These are phyloP conservation scores for Sugiyamaella floridensis DNA, from an alignment of 805 yeast genomes.

Conservation along the genomic window DNA sequence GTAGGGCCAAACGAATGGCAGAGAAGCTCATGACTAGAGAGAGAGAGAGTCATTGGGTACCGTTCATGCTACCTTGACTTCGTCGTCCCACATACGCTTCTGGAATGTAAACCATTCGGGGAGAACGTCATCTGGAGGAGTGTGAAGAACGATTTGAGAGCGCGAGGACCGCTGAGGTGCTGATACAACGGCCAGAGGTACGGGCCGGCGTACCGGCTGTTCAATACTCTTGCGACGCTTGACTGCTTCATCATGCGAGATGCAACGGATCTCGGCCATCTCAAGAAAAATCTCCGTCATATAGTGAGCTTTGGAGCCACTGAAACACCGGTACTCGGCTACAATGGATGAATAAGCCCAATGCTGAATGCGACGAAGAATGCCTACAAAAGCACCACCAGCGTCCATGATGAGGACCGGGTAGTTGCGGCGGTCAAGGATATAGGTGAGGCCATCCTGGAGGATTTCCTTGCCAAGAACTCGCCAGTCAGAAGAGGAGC, in stretches of 20 bases:
- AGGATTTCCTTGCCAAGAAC: constrained; percentile 60
- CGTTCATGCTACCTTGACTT: neutral
- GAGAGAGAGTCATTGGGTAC: no score
- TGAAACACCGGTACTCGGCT: constrained; percentile 74
- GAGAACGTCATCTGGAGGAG: constrained; percentile 58
- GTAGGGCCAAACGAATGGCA: no score
- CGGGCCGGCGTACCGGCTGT: constrained; percentile 16
- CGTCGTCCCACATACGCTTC: constrained; percentile 55
- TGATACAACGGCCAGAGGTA: neutral
- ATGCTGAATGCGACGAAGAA: constrained; percentile 73
- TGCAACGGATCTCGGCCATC: constrained; percentile 50
- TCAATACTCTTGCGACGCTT: constrained; percentile 29
- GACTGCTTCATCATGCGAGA: constrained; percentile 48
- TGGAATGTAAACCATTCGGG: constrained; percentile 71
- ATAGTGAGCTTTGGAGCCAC: constrained; percentile 68
- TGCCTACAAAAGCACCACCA: constrained; percentile 71
- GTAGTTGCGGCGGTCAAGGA: constrained; percentile 55
- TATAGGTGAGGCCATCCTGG: constrained; percentile 55
- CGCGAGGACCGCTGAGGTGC: neutral
- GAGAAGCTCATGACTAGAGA: no score
- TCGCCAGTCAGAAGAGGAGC: constrained; percentile 56
- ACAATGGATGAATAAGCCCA: constrained; percentile 84
- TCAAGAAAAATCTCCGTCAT: constrained; percentile 79
- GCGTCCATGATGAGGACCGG: constrained; percentile 73
- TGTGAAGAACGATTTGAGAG: constrained; percentile 30